These are phyloP conservation scores for Trichomonas vaginalis DNA, from an alignment of 208 protist genomes.

Conservation along the genomic window DNA sequence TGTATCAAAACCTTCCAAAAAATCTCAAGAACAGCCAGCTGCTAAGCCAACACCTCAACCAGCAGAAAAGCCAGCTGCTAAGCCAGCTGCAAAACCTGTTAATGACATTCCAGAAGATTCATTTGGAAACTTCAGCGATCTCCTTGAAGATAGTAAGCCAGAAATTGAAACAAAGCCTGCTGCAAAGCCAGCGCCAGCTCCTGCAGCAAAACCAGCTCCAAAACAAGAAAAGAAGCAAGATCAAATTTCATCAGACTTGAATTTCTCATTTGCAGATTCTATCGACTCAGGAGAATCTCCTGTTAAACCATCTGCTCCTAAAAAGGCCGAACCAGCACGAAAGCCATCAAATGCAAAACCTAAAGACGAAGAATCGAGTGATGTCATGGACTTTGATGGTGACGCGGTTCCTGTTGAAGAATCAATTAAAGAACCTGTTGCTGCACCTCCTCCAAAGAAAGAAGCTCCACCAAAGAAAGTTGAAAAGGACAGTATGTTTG, in stretches of 20 bases:
- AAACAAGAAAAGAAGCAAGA: neutral
- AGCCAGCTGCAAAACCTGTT: neutral
- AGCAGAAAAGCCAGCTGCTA: neutral
- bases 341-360: too few relatives aligned
- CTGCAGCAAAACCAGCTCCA: neutral
- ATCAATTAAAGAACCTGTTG: neutral
- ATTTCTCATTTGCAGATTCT: neutral
- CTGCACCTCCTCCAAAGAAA: neutral
- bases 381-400: neutral
- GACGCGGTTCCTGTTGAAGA: too few relatives aligned
- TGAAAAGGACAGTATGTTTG: neutral
- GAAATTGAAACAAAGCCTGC: neutral
- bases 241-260: neutral
- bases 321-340: neutral
- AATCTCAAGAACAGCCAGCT: too few relatives aligned
- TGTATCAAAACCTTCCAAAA: neutral
- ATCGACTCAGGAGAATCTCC: neutral
- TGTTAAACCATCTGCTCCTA: neutral
- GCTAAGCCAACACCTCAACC: neutral
- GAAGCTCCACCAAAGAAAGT: neutral
- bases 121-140: neutral
- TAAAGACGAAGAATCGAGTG: neutral
- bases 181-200: neutral
- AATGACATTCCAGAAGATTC: neutral
- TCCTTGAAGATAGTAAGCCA: neutral